Percentiles rank a stretch among this genome's conserved stretches.
Conservation (phyloP, 768 basidiomycete genomes). For the Tylopilus felleus region DNA sequence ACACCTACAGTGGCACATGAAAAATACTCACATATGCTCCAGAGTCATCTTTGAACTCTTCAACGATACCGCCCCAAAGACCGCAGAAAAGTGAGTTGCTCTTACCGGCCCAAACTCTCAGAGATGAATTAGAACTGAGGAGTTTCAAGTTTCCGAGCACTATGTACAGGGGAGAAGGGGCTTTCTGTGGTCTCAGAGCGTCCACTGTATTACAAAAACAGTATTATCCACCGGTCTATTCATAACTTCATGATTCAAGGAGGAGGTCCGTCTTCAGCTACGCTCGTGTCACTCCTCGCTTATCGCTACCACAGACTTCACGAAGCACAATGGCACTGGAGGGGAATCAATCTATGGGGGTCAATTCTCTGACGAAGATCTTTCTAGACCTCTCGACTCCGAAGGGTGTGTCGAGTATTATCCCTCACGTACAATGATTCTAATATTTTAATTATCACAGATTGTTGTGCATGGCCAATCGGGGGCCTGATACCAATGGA, state of each 20-base stretch:
- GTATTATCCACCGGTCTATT: slow-evolving; percentile 76
- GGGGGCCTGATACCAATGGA: slow-evolving; percentile 78
- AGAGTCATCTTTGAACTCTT: slow-evolving; percentile 78
- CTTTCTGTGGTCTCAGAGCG: slow-evolving; percentile 57
- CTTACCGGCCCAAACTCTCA: background rate
- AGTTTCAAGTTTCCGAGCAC: slow-evolving; percentile 65
- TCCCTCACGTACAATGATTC: background rate
- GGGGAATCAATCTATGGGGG: slow-evolving; percentile 81
- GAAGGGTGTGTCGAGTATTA: slow-evolving; percentile 45
- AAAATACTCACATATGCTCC: slow-evolving; percentile 11
- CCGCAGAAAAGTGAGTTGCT: slow-evolving; percentile 68
- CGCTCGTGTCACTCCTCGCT: background rate
- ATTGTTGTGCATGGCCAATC: slow-evolving; percentile 88
- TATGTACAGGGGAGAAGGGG: slow-evolving; percentile 87
- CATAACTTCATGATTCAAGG: slow-evolving; percentile 78
- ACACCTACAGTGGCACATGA: background rate
- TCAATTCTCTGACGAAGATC: slow-evolving; percentile 75
- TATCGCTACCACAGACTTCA: slow-evolving; percentile 54
- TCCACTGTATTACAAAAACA: slow-evolving; percentile 80
- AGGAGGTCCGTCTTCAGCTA: slow-evolving; percentile 47
- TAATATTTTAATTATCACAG: slow-evolving; percentile 28
- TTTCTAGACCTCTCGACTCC: slow-evolving; percentile 58
- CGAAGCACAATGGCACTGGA: slow-evolving; percentile 73
- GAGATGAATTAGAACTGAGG: slow-evolving; percentile 8
- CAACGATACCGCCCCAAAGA: slow-evolving; percentile 69